Evolutionary conservation across 371 early-diverging fungal species (phyloP).

Genomic region (Mortierella sp.): DNA sequence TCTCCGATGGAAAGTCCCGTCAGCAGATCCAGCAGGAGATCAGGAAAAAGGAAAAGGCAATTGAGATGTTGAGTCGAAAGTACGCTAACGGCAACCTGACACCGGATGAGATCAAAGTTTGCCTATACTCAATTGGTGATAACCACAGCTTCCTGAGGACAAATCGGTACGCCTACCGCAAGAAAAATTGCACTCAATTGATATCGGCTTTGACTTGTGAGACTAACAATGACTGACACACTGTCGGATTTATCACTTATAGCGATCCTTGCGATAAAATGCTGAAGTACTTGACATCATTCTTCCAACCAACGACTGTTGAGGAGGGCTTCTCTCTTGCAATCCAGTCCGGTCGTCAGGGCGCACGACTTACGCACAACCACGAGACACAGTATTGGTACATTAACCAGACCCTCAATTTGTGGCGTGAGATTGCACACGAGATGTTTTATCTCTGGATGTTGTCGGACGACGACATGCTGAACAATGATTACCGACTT

Average conservation of each 20-base stretch:
- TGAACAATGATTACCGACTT: conserved; percentile 86
- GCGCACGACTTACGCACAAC: conserved; percentile 92
- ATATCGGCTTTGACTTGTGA: not conserved
- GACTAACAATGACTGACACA: not conserved
- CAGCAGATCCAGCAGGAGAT: conserved; percentile 87
- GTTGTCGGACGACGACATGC: conserved; percentile 89
- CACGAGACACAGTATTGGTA: conserved; percentile 94
- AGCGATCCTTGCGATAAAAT: conserved; percentile 97
- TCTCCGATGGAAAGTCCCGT: conserved; percentile 82
- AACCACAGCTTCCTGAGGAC: conserved; percentile 93
- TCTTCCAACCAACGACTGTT: conserved; percentile 67
- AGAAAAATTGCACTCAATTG: not conserved
- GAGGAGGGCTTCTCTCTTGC: conserved; percentile 78
- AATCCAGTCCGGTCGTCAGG: conserved; percentile 83
- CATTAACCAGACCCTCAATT: conserved; percentile 91
- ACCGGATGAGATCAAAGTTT: conserved; percentile 84
- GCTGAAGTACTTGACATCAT: conserved; percentile 80
- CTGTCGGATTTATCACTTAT: not conserved
- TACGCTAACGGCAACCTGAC: conserved; percentile 72
- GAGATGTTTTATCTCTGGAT: conserved; percentile 98
- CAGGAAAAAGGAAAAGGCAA: conserved; percentile 89
- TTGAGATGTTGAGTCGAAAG: conserved; percentile 84
- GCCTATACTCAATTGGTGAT: conserved; percentile 95
- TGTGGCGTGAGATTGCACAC: conserved; percentile 95
- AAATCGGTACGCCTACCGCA: conserved; percentile 80